Evolutionary conservation across 202 grass and related monocot genomes (phyloP), one percentile per base, ranked within the genome.

Genomic region (Elaeis oleifera): DNA sequence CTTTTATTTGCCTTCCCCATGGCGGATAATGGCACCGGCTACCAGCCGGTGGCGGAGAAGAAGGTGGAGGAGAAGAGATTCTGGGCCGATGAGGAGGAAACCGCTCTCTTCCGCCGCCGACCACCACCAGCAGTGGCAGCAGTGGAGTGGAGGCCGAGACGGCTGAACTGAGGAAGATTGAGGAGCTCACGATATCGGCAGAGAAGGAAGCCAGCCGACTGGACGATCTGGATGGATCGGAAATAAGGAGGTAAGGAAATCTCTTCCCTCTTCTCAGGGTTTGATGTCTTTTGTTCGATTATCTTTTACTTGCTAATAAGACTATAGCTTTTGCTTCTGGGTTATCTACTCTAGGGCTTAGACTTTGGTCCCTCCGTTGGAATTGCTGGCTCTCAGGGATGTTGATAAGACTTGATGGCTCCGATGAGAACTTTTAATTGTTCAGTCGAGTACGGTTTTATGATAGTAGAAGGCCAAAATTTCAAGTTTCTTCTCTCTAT

Each of bases 81-180:
- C 0, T 89, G 85, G 88, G 88, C 88, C 1, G 88, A 92, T 53
- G 88, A 89, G 61, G 88, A 91, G 79, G 83, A 77, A 53, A 68
- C 28, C 8, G 15, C 61, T 2, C 36, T 55, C 1, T 51, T 24
- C 5, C 55, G 4, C 18, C 20, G 50, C 18, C 61, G 0, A 31
- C 28, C 22, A 53, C 17, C 65, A 18, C 50, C 27, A 27, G 63
- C 81, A 0, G 73, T 1, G 5, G 28, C 84, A 1, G 74, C 77
- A 23, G 71, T 84, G 85, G 74, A 76, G 70, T 17, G 3, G 59
- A 71, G 3, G 39, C 23, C 22, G 39, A 65, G 48, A 2, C 59
- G 15, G n/a, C 70, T 4, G 59, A 48, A 15, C 32, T 73, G 50
- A 89, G 86, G 69, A 78, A 84, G 77, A 79, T 99, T 28, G 80